Percentiles rank a stretch among this genome's conserved stretches.
Conservation (phyloP, 306 rosid species). For the Prunus campanulata region DNA sequence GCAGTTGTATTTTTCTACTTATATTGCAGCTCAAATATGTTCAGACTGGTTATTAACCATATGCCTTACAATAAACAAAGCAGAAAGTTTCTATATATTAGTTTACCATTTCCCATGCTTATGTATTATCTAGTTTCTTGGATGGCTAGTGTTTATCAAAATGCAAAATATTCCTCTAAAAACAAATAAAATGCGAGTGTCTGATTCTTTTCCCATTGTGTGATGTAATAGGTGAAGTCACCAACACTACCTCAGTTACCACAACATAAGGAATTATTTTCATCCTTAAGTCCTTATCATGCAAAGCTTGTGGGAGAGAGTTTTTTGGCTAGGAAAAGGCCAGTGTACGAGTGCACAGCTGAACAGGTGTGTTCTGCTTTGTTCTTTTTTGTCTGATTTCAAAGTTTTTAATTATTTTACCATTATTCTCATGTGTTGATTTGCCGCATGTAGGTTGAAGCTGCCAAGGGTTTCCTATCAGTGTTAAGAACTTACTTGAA, state of each 20-base stretch:
- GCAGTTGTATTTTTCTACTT: slow-evolving; percentile 3
- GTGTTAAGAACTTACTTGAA: slow-evolving; percentile 81
- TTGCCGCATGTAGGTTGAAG: slow-evolving; percentile 56
- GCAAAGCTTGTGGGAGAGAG: slow-evolving; percentile 94
- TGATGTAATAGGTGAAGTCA: slow-evolving; percentile 68
- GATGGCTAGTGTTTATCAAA: background rate
- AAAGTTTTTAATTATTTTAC: background rate
- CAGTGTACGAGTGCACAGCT: slow-evolving; percentile 78
- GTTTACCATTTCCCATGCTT: background rate
- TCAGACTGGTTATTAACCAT: too few relatives aligned
- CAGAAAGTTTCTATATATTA: background rate
- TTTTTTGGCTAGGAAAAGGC: slow-evolving; percentile 87
- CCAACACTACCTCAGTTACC: slow-evolving; percentile 82
- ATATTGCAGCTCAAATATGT: background rate
- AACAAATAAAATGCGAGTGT: background rate
- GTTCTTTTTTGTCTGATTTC: background rate
- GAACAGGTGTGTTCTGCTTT: slow-evolving; percentile 62
- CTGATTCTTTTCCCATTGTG: slow-evolving; percentile 24
- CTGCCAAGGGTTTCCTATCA: slow-evolving; percentile 77
- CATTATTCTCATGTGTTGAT: background rate
- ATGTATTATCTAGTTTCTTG: background rate
- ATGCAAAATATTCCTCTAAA: background rate
- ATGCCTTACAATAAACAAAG: background rate
- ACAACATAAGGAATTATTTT: slow-evolving; percentile 60
- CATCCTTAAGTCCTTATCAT: slow-evolving; percentile 75